phyloP scores from a whole-genome alignment of 306 rosid genomes.

The Albizia julibrissin region DNA sequence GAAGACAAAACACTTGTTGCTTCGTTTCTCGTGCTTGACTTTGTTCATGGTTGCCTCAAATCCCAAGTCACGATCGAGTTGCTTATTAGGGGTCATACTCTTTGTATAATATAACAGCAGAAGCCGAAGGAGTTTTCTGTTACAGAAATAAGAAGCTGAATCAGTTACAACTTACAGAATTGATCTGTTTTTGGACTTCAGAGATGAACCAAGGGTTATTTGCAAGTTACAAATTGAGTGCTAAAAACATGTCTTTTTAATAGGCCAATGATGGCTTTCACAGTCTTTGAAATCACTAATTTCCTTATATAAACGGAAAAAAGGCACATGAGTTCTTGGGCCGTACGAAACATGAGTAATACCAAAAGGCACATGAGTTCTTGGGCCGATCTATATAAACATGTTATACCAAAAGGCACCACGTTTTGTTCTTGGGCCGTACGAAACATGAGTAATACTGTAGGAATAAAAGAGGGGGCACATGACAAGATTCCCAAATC shows the following conservation, averaged over 20 bases:
- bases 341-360: too few species aligned
- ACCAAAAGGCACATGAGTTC: too few species aligned
- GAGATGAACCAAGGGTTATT: slow-evolving; percentile 3
- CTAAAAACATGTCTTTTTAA: neutral
- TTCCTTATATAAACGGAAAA: too few species aligned
- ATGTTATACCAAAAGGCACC: neutral
- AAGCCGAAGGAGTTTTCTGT: neutral
- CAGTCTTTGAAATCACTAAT: neutral
- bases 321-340: too few species aligned
- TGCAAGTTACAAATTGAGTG: neutral
- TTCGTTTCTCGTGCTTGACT: slow-evolving; percentile 39
- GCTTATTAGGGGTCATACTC: neutral
- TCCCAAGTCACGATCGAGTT: neutral
- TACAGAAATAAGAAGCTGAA: slow-evolving; percentile 8
- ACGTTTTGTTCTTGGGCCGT: neutral
- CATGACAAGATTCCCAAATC: neutral
- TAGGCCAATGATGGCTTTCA: neutral
- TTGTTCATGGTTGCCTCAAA: slow-evolving; percentile 26
- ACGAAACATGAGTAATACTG: neutral
- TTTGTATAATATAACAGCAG: neutral
- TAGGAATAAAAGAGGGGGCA: neutral
- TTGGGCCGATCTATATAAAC: too few species aligned
- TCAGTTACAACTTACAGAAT: neutral
- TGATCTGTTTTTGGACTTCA: neutral
- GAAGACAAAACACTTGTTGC: slow-evolving; percentile 62